Percentiles rank a stretch among this genome's conserved stretches.
phyloP scores from a whole-genome alignment of 2,329 filamentous ascomycete species.

The Arthroderma sp. region DNA sequence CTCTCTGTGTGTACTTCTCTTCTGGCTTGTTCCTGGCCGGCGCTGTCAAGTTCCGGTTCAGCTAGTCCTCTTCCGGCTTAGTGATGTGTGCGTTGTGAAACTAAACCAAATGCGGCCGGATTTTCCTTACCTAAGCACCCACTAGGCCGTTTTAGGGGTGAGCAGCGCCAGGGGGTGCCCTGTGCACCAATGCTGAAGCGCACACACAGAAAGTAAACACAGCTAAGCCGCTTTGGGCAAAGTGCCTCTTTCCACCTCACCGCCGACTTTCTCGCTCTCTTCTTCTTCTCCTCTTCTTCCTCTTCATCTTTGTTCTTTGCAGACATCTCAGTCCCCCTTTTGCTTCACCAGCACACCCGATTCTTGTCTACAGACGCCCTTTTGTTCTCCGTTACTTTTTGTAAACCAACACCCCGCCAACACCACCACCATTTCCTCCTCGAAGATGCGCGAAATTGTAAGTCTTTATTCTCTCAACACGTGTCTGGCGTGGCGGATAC shows the following conservation, averaged over 20 bases:
- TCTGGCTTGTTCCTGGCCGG: too few species aligned
- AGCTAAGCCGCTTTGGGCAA: background rate
- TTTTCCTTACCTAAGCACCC: too few species aligned
- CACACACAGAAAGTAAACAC: slow-evolving; percentile 8
- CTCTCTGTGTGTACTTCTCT: too few species aligned
- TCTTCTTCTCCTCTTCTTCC: slow-evolving; percentile 1
- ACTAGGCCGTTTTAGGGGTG: too few species aligned
- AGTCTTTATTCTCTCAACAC: slow-evolving; percentile 31
- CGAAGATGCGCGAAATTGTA: slow-evolving; percentile 64
- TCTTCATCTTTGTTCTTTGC: background rate
- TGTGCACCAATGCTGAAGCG: background rate
- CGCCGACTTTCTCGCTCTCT: slow-evolving; percentile 6
- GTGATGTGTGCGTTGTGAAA: too few species aligned
- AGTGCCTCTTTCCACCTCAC: slow-evolving; percentile 6
- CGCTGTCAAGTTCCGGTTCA: too few species aligned
- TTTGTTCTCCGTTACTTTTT: slow-evolving; percentile 12
- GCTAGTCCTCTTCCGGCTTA: too few species aligned
- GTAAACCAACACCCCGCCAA: slow-evolving; percentile 5
- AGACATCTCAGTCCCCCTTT: background rate
- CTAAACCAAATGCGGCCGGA: too few species aligned
- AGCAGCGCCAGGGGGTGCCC: too few species aligned
- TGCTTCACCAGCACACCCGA: background rate
- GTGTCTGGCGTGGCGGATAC: slow-evolving; percentile 12
- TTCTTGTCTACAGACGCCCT: slow-evolving; percentile 6
- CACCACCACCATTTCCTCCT: slow-evolving; percentile 9